Percentiles rank a stretch among this genome's conserved stretches.
Conservation (phyloP, 202 grass and related monocot genomes). For the Panicum hallii region DNA sequence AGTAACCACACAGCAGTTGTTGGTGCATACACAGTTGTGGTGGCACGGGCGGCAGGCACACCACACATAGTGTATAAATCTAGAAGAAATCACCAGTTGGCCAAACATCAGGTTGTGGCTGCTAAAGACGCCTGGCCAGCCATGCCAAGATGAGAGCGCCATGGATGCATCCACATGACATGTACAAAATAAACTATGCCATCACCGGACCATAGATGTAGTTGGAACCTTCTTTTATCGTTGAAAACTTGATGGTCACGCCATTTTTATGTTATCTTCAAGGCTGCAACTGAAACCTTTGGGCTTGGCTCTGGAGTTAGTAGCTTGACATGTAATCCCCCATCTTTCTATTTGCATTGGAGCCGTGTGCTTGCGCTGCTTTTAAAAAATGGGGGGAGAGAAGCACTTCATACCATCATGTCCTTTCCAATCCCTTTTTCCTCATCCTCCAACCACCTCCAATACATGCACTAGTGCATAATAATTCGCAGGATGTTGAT, state of each 20-base stretch:
- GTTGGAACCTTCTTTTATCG: not conserved
- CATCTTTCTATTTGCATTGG: conserved; percentile 26
- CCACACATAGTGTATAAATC: not conserved
- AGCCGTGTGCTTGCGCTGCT: not conserved
- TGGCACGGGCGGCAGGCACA: conserved; percentile 9
- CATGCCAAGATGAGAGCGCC: conserved; percentile 22
- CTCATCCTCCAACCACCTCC: conserved; percentile 52
- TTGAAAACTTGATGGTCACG: not conserved
- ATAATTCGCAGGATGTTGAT: conserved; percentile 44
- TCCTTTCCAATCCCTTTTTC: not conserved
- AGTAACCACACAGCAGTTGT: conserved; percentile 1
- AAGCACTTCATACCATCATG: not conserved
- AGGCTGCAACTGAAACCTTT: conserved; percentile 13
- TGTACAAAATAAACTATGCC: not conserved
- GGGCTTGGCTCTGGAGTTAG: conserved; percentile 29
- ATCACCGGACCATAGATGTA: not conserved
- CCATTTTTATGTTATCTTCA: conserved; percentile 8
- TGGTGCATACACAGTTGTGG: conserved; percentile 4
- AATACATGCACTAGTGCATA: not conserved
- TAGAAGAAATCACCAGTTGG: conserved; percentile 16
- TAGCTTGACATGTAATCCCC: conserved; percentile 25
- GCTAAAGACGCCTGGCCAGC: conserved; percentile 43
- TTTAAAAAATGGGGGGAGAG: conserved; percentile 11
- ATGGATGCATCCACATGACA: not conserved
- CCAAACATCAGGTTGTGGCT: conserved; percentile 42